Conservation (phyloP, 257 asterid genomes). For the Solanum lignicaule region DNA sequence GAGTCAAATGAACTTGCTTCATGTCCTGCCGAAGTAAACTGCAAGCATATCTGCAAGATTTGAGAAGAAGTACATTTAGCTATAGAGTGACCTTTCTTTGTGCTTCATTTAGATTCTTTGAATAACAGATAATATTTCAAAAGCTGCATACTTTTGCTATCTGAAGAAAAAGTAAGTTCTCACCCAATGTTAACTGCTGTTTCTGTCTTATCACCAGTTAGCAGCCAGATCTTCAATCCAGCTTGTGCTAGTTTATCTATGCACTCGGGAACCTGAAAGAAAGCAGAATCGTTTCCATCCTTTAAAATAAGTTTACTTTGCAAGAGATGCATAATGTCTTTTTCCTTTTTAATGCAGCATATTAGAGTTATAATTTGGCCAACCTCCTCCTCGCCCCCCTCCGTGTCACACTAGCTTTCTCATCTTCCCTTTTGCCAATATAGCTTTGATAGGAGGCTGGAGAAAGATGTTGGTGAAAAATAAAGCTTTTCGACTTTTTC, state of each 20-base stretch:
- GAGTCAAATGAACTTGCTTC: slow-evolving; percentile 81
- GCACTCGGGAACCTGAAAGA: slow-evolving; percentile 87
- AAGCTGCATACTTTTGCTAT: not conserved
- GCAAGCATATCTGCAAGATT: slow-evolving; percentile 66
- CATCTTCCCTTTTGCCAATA: not conserved
- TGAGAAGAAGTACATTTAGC: not conserved
- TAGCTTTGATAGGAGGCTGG: not conserved
- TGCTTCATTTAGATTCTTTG: not conserved
- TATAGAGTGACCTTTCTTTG: not conserved
- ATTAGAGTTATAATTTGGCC: not conserved
- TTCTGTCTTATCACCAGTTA: slow-evolving; percentile 99
- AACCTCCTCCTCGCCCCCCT: not conserved
- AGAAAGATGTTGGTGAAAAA: not conserved
- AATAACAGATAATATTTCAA: not conserved
- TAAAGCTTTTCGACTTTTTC: not conserved
- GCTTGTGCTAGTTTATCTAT: slow-evolving; percentile 97
- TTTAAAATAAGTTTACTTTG: not conserved
- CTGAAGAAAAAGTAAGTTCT: slow-evolving; percentile 16
- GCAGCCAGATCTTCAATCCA: slow-evolving; percentile 95
- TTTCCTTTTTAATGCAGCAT: not conserved
- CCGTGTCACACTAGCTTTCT: not conserved
- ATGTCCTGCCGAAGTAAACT: slow-evolving; percentile 98
- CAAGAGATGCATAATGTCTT: too few species aligned
- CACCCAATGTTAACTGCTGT: slow-evolving; percentile 98
- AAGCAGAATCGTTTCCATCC: not conserved